These are phyloP conservation scores for Panicum miliaceum DNA, from an alignment of 176 grass and related monocot species.

Conservation along the genomic window DNA sequence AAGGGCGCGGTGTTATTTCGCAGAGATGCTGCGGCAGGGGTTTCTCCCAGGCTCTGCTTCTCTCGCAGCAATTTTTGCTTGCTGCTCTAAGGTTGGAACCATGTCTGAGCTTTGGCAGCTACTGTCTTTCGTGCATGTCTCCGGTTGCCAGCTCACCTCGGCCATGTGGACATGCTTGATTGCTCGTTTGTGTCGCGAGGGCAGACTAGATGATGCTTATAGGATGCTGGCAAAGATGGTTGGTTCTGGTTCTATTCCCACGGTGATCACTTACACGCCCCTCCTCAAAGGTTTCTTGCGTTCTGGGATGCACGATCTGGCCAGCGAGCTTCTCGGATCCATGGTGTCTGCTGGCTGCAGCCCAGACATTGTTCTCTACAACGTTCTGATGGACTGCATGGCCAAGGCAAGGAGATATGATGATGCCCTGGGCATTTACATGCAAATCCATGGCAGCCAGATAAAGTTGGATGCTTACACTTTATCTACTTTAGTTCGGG, in stretches of 20 bases:
- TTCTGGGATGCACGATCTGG: slow-evolving; percentile 55
- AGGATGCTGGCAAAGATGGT: slow-evolving; percentile 63
- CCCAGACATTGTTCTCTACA: slow-evolving; percentile 82
- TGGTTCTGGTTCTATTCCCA: slow-evolving; percentile 55
- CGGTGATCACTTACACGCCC: slow-evolving; percentile 78
- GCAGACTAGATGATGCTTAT: slow-evolving; percentile 61
- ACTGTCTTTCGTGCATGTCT: slow-evolving; percentile 57
- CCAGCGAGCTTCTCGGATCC: slow-evolving; percentile 47
- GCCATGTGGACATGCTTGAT: slow-evolving; percentile 89
- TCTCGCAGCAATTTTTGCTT: slow-evolving; percentile 56
- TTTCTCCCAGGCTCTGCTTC: slow-evolving; percentile 57
- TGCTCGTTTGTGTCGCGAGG: slow-evolving; percentile 51
- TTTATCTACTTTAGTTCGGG: slow-evolving; percentile 63
- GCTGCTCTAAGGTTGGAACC: slow-evolving; percentile 67
- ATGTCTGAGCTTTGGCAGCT: slow-evolving; percentile 64
- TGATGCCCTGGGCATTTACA: slow-evolving; percentile 61
- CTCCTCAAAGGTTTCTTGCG: slow-evolving; percentile 70
- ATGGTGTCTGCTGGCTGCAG: slow-evolving; percentile 67
- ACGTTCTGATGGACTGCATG: slow-evolving; percentile 87
- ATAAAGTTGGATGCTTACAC: slow-evolving; percentile 82
- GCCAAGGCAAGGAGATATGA: slow-evolving; percentile 60
- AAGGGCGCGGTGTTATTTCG: slow-evolving; percentile 43
- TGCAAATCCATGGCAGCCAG: slow-evolving; percentile 46
- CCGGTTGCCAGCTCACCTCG: slow-evolving; percentile 50
- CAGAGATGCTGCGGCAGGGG: slow-evolving; percentile 55